phyloP scores from a whole-genome alignment of 2,329 filamentous ascomycete genomes.

The Ustulina deusta region DNA sequence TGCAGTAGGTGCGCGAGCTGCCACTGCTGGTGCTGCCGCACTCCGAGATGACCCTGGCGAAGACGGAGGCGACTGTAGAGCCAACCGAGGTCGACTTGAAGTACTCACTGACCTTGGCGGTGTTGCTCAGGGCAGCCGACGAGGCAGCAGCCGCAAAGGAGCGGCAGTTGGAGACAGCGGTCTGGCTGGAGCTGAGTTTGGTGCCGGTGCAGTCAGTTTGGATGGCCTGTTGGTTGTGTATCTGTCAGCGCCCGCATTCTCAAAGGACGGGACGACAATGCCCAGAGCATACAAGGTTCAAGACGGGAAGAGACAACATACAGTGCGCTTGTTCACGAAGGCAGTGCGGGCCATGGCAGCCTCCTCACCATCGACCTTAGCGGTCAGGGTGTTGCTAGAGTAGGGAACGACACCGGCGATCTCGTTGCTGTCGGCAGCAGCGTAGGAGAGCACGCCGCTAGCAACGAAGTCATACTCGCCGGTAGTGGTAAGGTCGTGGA shows the following conservation, averaged over 20 bases:
- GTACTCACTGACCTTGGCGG: constrained; percentile 72
- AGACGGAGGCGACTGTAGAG: constrained; percentile 59
- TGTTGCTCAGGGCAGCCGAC: constrained; percentile 69
- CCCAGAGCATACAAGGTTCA: background rate
- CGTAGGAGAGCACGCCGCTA: constrained; percentile 67
- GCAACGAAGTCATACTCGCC: constrained; percentile 69
- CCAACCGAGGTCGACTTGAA: constrained; percentile 63
- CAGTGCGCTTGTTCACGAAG: constrained; percentile 64
- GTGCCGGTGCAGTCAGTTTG: constrained; percentile 66
- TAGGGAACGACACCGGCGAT: constrained; percentile 68
- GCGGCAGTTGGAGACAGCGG: constrained; percentile 66
- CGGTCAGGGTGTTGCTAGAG: constrained; percentile 68
- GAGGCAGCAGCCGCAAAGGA: constrained; percentile 63
- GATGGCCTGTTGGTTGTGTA: constrained; percentile 48
- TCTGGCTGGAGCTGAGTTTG: constrained; percentile 58
- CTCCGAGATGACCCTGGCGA: constrained; percentile 61
- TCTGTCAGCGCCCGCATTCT: constrained; percentile 19
- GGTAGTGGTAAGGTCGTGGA: constrained; percentile 63
- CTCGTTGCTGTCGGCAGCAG: constrained; percentile 62
- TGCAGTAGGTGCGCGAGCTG: constrained; percentile 68
- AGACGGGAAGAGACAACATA: constrained; percentile 17
- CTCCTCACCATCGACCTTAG: constrained; percentile 67
- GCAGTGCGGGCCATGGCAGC: constrained; percentile 64
- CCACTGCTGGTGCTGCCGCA: constrained; percentile 64
- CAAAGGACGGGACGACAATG: background rate